Percentiles rank a stretch among this genome's conserved stretches.
Conservation (phyloP, 1,284 basidiomycete species). For the Megacollybia platyphylla region DNA sequence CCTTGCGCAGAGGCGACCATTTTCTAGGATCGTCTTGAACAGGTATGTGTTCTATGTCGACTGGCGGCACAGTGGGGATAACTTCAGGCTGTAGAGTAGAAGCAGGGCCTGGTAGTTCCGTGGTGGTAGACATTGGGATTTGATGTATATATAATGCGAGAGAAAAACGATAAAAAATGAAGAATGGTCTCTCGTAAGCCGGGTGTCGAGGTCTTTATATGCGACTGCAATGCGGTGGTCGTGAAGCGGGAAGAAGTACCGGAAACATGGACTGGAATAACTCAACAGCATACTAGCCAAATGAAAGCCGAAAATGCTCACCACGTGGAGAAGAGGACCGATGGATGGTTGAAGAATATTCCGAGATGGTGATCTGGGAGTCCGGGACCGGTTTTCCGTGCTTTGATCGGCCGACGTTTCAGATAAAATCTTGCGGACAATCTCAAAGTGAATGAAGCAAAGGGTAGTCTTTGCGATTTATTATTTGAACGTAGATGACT, state of each 20-base stretch:
- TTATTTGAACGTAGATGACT: conserved; percentile 56
- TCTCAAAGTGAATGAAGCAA: neutral
- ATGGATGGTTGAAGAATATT: neutral
- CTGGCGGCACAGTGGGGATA: neutral
- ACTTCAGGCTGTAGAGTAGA: neutral
- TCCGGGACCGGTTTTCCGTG: neutral
- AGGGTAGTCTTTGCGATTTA: neutral
- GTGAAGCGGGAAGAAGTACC: neutral
- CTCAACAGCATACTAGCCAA: neutral
- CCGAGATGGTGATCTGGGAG: neutral
- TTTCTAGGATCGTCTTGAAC: conserved; percentile 69
- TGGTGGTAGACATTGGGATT: too few relatives aligned
- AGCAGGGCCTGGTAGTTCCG: neutral
- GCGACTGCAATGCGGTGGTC: neutral
- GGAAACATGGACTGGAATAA: neutral
- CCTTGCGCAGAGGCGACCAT: conserved; percentile 65
- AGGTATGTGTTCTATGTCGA: conserved; percentile 28
- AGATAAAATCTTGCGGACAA: neutral
- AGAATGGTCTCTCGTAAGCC: neutral
- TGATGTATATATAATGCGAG: too few relatives aligned
- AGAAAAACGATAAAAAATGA: neutral
- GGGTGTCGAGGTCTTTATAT: neutral
- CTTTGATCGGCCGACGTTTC: neutral
- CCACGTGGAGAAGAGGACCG: too few relatives aligned
- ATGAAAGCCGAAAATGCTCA: neutral